These are phyloP conservation scores for Elongisporangium prolatum DNA, from an alignment of 352 stramenopile genomes.

Conservation along the genomic window DNA sequence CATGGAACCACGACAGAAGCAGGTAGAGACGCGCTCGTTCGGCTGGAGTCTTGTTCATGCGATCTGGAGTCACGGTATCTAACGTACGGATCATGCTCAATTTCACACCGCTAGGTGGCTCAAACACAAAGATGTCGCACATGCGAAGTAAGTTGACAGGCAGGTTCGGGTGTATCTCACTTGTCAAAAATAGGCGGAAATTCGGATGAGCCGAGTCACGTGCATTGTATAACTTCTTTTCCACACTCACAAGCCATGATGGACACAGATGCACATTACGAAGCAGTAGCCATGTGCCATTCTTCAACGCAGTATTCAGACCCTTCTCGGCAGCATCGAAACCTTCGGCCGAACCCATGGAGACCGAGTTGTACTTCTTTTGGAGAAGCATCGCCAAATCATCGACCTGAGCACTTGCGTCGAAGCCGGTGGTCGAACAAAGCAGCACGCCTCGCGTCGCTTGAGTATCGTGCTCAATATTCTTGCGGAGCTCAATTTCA, in stretches of 20 bases:
- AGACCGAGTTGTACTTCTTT: conserved; percentile 95
- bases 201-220: conserved; percentile 63
- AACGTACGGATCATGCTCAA: conserved; percentile 96
- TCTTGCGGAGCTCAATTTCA: conserved; percentile 91
- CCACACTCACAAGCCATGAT: conserved; percentile 95
- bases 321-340: conserved; percentile 94
- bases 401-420: conserved; percentile 97
- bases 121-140: conserved; percentile 97
- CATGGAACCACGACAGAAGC: conserved; percentile 98
- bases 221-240: conserved; percentile 95
- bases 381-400: conserved; percentile 86
- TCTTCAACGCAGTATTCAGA: conserved; percentile 93
- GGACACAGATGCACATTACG: conserved; percentile 99
- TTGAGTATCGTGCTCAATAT: conserved; percentile 91
- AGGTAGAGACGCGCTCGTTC: conserved; percentile 94
- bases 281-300: conserved; percentile 97
- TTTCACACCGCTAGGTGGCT: conserved; percentile 97
- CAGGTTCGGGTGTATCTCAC: conserved; percentile 95
- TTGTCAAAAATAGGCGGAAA: conserved; percentile 96
- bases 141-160: conserved; percentile 95
- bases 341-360: conserved; percentile 97
- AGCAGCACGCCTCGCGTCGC: conserved; percentile 93
- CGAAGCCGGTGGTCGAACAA: conserved; percentile 97
- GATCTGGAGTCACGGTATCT: conserved; percentile 86
- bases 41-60: conserved; percentile 86